Percentiles rank a stretch among this genome's conserved stretches.
These are phyloP conservation scores for Yamadazyma dendronema DNA, from an alignment of 1,139 yeast species.

Conservation along the genomic window DNA sequence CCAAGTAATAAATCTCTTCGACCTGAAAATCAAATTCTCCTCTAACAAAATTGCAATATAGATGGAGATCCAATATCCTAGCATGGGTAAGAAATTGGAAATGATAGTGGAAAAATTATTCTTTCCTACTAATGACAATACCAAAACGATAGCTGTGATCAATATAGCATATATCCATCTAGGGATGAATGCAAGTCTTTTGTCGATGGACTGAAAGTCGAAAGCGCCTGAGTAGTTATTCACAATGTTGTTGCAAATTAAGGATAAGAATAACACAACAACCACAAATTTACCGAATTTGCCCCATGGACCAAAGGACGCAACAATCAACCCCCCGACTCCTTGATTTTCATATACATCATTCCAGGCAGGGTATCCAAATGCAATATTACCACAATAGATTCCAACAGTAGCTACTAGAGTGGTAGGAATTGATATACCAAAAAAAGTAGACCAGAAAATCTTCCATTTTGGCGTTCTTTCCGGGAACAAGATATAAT, in stretches of 20 bases:
- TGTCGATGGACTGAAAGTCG: slow-evolving; percentile 70
- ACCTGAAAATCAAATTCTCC: slow-evolving; percentile 74
- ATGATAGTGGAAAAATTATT: slow-evolving; percentile 71
- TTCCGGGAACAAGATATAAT: slow-evolving; percentile 81
- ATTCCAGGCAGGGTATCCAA: slow-evolving; percentile 58
- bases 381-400: slow-evolving; percentile 69
- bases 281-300: slow-evolving; percentile 60
- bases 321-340: slow-evolving; percentile 73
- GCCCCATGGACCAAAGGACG: slow-evolving; percentile 73
- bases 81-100: slow-evolving; percentile 90
- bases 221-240: slow-evolving; percentile 86
- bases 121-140: slow-evolving; percentile 74
- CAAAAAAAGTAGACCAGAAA: slow-evolving; percentile 63
- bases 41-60: slow-evolving; percentile 70
- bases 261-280: slow-evolving; percentile 31
- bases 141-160: slow-evolving; percentile 63
- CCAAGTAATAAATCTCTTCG: slow-evolving; percentile 44
- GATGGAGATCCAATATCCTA: slow-evolving; percentile 91
- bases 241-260: slow-evolving; percentile 38
- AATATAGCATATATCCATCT: slow-evolving; percentile 76
- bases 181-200: slow-evolving; percentile 62
- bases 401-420: slow-evolving; percentile 77
- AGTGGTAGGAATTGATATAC: slow-evolving; percentile 69
- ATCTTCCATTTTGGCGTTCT: slow-evolving; percentile 56
- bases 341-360: slow-evolving; percentile 59